A percentile compares a stretch with the other conserved stretches of the same genome.
Evolutionary conservation across 2,329 filamentous ascomycete genomes (phyloP).

Genomic region (Knoxdaviesia proteae): DNA sequence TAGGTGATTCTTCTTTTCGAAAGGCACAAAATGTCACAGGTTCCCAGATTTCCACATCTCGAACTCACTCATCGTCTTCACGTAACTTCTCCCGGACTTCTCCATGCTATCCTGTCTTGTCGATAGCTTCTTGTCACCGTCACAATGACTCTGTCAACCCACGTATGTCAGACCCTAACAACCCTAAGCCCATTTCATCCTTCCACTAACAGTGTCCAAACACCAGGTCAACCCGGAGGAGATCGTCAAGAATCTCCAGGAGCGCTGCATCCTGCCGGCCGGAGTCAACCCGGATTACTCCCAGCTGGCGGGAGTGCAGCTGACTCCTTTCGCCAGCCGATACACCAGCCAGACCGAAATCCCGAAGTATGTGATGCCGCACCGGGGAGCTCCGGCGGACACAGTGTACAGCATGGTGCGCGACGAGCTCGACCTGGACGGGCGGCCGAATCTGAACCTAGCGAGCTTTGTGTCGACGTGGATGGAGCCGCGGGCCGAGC

Average conservation of each 20-base stretch:
- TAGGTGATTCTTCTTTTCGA: too few relatives aligned
- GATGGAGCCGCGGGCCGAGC: slow-evolving; percentile 44
- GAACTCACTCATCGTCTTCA: too few relatives aligned
- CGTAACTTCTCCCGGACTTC: too few relatives aligned
- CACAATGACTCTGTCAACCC: too few relatives aligned
- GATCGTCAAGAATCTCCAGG: slow-evolving; percentile 29
- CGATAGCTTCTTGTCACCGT: too few relatives aligned
- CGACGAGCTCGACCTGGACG: slow-evolving; percentile 43
- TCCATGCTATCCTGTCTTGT: too few relatives aligned
- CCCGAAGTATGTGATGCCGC: slow-evolving; percentile 37
- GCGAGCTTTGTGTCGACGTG: slow-evolving; percentile 54
- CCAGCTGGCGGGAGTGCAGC: slow-evolving; percentile 23
- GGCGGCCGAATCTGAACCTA: slow-evolving; percentile 45
- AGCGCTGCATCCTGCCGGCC: slow-evolving; percentile 14
- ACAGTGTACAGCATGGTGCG: slow-evolving; percentile 44
- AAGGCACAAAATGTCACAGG: too few relatives aligned
- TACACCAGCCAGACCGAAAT: slow-evolving; percentile 33
- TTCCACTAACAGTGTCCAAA: background rate
- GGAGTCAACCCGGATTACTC: slow-evolving; percentile 12
- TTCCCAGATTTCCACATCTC: too few relatives aligned
- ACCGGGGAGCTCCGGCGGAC: slow-evolving; percentile 36
- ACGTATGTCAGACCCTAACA: too few relatives aligned
- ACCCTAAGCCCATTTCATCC: too few relatives aligned
- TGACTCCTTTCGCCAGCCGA: slow-evolving; percentile 34
- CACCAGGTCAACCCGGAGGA: slow-evolving; percentile 30